Evolutionary conservation across 331 rosid genomes (phyloP).

Genomic region (Malus hybrid): DNA sequence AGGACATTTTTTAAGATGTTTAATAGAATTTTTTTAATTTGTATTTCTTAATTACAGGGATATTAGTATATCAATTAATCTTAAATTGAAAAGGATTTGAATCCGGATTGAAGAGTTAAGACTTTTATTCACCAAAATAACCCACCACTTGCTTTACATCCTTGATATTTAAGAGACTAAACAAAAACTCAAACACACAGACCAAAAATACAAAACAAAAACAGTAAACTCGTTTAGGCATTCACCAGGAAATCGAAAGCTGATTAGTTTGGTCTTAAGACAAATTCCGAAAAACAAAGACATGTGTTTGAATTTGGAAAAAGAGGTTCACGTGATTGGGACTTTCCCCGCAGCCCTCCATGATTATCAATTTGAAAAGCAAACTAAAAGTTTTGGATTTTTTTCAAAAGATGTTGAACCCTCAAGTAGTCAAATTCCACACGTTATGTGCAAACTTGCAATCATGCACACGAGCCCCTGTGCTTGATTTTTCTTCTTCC

Average conservation of each 20-base stretch:
- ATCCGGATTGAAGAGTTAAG: too few relatives aligned
- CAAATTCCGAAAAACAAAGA: conserved; percentile 5
- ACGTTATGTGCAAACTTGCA: neutral
- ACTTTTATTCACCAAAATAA: too few relatives aligned
- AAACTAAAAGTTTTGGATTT: neutral
- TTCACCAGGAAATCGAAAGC: neutral
- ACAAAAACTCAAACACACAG: neutral
- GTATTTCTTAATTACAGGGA: neutral
- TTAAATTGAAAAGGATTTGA: too few relatives aligned
- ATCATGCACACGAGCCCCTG: too few relatives aligned
- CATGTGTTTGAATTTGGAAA: conserved; percentile 51
- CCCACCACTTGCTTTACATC: too few relatives aligned
- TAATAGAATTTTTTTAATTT: too few relatives aligned
- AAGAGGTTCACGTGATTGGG: neutral
- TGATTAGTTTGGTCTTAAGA: neutral
- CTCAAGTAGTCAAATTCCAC: neutral
- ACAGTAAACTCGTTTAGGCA: neutral
- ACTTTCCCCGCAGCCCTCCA: conserved; percentile 33
- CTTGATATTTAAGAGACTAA: too few relatives aligned
- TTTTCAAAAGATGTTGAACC: neutral
- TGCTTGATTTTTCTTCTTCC: too few relatives aligned
- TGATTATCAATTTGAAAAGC: neutral
- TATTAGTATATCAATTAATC: too few relatives aligned
- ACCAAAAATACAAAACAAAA: neutral
- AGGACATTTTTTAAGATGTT: too few relatives aligned